Conservation (phyloP, 345 rosid species). For the Euphorbia tirucalli region DNA sequence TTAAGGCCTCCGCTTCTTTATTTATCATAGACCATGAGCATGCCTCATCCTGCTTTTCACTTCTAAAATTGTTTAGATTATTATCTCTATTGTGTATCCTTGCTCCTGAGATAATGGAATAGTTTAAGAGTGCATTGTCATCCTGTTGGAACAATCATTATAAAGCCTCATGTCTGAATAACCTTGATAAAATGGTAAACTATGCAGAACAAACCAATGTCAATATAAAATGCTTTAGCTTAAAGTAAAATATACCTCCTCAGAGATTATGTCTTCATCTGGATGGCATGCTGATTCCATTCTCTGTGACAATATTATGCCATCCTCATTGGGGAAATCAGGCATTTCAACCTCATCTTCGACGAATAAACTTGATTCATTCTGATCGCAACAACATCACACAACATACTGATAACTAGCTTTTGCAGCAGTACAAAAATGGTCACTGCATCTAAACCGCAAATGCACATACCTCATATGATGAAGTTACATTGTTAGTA, state of each 20-base stretch:
- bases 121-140: constrained; percentile 1
- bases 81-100: constrained; percentile 16
- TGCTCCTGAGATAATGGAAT: constrained; percentile 7
- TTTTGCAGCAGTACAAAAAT: neutral
- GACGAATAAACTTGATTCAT: constrained; percentile 18
- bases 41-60: constrained; percentile 28
- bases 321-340: constrained; percentile 46
- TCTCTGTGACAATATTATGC: constrained; percentile 21
- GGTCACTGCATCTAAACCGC: neutral
- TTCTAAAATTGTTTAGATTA: constrained; percentile 17
- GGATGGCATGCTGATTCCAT: constrained; percentile 22
- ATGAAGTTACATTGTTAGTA: constrained; percentile 17
- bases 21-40: constrained; percentile 30
- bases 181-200: neutral
- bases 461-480: constrained; percentile 34
- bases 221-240: neutral
- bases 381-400: constrained; percentile 29
- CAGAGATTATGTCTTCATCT: constrained; percentile 39
- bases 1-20: constrained; percentile 38
- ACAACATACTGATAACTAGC: neutral
- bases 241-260: constrained; percentile 34
- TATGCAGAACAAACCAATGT: neutral
- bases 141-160: constrained; percentile 18
- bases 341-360: constrained; percentile 61
- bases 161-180: neutral